phyloP scores from a whole-genome alignment of 805 yeast genomes.

The Ogataea nitratoaversa region DNA sequence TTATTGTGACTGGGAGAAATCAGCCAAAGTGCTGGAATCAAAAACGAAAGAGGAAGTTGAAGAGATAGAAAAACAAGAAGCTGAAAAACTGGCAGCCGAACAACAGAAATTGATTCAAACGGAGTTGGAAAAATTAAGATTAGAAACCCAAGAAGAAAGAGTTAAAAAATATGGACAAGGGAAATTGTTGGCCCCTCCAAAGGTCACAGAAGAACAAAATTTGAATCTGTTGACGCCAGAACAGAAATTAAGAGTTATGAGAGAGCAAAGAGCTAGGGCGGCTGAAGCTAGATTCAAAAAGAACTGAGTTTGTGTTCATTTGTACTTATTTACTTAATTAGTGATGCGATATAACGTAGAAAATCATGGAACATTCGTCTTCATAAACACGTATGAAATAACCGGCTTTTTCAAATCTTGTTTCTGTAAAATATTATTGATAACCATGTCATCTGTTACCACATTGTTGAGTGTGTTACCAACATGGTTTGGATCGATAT shows the following conservation, averaged over 20 bases:
- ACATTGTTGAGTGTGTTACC: neutral
- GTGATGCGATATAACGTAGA: too few species aligned
- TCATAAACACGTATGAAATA: slow-evolving; percentile 40
- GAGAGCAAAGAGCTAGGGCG: slow-evolving; percentile 95
- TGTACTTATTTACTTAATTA: too few species aligned
- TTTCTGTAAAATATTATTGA: slow-evolving; percentile 26
- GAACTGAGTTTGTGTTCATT: neutral
- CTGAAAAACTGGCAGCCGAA: slow-evolving; percentile 34
- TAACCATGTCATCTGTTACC: slow-evolving; percentile 13
- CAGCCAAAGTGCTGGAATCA: slow-evolving; percentile 57
- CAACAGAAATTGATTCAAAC: slow-evolving; percentile 39
- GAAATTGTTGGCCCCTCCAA: slow-evolving; percentile 17
- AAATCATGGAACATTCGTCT: slow-evolving; percentile 6
- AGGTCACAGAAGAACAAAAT: slow-evolving; percentile 35
- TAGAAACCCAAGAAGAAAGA: slow-evolving; percentile 33
- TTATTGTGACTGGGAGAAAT: slow-evolving; percentile 59
- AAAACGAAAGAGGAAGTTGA: slow-evolving; percentile 59
- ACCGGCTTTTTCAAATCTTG: slow-evolving; percentile 24
- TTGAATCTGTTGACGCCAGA: slow-evolving; percentile 64
- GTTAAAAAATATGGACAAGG: slow-evolving; percentile 35
- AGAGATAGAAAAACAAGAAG: slow-evolving; percentile 30
- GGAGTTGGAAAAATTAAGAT: slow-evolving; percentile 38
- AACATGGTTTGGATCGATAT: slow-evolving; percentile 45
- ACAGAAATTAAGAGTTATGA: slow-evolving; percentile 73
- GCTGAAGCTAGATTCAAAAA: slow-evolving; percentile 78